Conservation (phyloP, 495 filamentous ascomycete genomes). For the Xylaria bambusicola region DNA sequence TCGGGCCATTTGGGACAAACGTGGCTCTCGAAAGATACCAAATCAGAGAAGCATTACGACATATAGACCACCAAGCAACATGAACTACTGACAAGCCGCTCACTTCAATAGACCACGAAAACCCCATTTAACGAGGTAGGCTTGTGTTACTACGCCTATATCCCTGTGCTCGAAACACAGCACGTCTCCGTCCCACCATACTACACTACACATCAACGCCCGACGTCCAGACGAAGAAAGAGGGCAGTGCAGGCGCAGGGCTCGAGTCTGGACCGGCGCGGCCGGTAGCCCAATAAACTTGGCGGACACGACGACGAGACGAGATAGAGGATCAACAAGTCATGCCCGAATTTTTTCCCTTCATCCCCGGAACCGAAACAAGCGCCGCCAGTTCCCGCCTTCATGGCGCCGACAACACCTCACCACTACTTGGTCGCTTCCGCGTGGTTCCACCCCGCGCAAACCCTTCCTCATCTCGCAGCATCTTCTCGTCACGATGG, state of each 20-base stretch:
- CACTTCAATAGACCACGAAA: too few species aligned
- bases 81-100: too few species aligned
- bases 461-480: constrained; percentile 3
- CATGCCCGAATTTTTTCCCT: constrained; percentile 64
- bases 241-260: neutral
- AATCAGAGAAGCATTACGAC: too few species aligned
- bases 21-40: too few species aligned
- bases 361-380: constrained; percentile 60
- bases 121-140: too few species aligned
- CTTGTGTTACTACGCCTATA: too few species aligned
- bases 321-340: neutral
- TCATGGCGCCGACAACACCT: constrained; percentile 44
- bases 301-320: neutral
- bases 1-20: too few species aligned
- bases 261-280: constrained; percentile 9
- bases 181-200: neutral
- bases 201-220: neutral
- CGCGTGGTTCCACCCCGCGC: constrained; percentile 53
- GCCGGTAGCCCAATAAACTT: neutral
- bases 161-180: neutral
- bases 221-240: neutral
- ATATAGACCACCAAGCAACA: too few species aligned
- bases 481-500: constrained; percentile 13
- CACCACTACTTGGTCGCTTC: constrained; percentile 61
- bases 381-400: constrained; percentile 36